phyloP scores from a whole-genome alignment of 371 early-diverging fungal genomes.

The Mucor lusitanicus region DNA sequence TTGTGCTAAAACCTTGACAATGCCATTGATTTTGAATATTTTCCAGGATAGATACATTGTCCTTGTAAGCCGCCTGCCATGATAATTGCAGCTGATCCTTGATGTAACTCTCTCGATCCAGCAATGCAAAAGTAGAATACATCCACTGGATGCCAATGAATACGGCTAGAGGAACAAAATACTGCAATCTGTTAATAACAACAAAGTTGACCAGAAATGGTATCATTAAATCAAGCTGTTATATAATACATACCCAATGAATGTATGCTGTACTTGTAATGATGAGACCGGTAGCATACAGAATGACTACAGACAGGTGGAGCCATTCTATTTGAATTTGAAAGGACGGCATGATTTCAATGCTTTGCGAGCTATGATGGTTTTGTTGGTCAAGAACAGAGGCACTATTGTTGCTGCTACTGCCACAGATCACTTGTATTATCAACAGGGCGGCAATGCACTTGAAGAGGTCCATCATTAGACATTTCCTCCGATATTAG shows the following conservation, averaged over 20 bases:
- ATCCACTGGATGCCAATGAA: constrained; percentile 3
- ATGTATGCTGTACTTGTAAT: not conserved
- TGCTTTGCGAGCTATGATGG: not conserved
- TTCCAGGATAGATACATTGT: not conserved
- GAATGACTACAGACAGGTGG: not conserved
- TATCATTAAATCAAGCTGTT: not conserved
- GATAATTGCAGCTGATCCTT: constrained; percentile 6
- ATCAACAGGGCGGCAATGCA: not conserved
- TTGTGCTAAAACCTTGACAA: constrained; percentile 5
- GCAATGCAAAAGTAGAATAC: constrained; percentile 4
- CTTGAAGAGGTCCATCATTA: not conserved
- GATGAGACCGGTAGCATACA: constrained; percentile 3
- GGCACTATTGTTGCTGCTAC: not conserved
- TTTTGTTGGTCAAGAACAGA: not conserved
- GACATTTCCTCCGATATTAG: not conserved
- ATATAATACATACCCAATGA: constrained; percentile 7
- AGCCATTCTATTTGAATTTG: constrained; percentile 4
- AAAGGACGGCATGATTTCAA: constrained; percentile 5
- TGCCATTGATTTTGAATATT: constrained; percentile 13
- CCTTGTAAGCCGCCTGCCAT: constrained; percentile 3
- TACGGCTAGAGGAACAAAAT: constrained; percentile 6
- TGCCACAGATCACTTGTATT: not conserved
- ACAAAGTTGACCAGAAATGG: not conserved
- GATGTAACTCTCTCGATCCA: constrained; percentile 9
- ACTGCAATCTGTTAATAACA: not conserved